Conservation (phyloP, 257 asterid species). For the Solanum pennellii region DNA sequence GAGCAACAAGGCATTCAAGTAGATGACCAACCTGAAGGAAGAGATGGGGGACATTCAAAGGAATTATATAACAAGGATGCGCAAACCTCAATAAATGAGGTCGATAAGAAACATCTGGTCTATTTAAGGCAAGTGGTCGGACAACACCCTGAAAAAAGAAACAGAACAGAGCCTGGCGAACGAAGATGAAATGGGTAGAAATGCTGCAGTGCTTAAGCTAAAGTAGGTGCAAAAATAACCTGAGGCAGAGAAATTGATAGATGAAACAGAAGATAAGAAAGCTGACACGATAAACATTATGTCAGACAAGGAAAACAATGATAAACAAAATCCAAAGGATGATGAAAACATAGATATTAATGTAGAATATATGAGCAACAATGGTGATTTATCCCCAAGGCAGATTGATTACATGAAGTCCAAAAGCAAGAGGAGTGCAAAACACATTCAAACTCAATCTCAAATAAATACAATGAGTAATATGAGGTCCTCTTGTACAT, state of each 20-base stretch:
- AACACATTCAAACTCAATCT: too few species aligned
- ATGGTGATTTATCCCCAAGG: neutral
- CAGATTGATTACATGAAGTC: too few species aligned
- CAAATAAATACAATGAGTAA: neutral
- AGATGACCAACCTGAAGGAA: too few species aligned
- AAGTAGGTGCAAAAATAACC: neutral
- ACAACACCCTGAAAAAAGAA: neutral
- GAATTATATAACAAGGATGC: too few species aligned
- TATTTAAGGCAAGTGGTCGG: neutral
- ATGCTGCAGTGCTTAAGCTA: neutral
- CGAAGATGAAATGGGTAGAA: neutral
- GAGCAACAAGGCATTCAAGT: too few species aligned
- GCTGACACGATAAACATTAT: neutral
- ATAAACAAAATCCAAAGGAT: neutral
- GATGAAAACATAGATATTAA: too few species aligned
- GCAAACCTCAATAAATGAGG: too few species aligned
- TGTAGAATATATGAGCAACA: neutral
- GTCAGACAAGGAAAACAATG: neutral
- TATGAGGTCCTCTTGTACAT: neutral
- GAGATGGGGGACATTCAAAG: too few species aligned
- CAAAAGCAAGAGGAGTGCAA: neutral
- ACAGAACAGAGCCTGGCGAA: fast-evolving
- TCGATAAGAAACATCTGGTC: too few species aligned
- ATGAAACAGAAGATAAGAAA: too few species aligned
- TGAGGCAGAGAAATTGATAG: too few species aligned